Percentiles rank a stretch among this genome's conserved stretches.
Conservation (phyloP, 345 rosid species). For the Gossypium thurberi region DNA sequence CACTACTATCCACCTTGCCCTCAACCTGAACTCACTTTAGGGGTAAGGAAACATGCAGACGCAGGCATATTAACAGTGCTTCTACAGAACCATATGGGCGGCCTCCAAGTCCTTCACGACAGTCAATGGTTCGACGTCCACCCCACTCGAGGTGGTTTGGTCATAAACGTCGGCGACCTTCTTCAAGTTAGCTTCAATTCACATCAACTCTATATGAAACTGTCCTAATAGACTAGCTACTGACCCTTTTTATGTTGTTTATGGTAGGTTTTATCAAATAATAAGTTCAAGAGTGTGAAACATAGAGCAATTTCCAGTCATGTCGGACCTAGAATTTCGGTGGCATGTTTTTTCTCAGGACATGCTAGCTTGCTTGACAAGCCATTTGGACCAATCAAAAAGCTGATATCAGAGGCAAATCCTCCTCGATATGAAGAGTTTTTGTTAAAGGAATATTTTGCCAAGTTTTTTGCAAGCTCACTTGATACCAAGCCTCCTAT, state of each 20-base stretch:
- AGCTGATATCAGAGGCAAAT: constrained; percentile 19
- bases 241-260: background rate
- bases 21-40: constrained; percentile 26
- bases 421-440: constrained; percentile 16
- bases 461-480: background rate
- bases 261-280: constrained; percentile 20
- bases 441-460: background rate
- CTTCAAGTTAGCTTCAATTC: constrained; percentile 9
- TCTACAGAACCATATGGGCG: background rate
- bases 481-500: background rate
- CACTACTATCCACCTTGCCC: constrained; percentile 34
- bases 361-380: background rate
- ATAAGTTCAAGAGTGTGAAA: constrained; percentile 16
- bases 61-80: background rate
- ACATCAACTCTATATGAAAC: background rate
- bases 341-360: background rate
- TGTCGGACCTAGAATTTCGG: constrained; percentile 17
- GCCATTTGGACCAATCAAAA: constrained; percentile 12
- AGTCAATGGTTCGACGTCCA: constrained; percentile 10
- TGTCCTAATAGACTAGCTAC: too few species aligned
- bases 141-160: background rate
- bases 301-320: constrained; percentile 13
- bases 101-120: constrained; percentile 5
- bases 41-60: constrained; percentile 22
- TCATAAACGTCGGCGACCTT: constrained; percentile 10